These are phyloP conservation scores for Dioscorea zingiberensis DNA, from an alignment of 106 monocot species.

Conservation along the genomic window DNA sequence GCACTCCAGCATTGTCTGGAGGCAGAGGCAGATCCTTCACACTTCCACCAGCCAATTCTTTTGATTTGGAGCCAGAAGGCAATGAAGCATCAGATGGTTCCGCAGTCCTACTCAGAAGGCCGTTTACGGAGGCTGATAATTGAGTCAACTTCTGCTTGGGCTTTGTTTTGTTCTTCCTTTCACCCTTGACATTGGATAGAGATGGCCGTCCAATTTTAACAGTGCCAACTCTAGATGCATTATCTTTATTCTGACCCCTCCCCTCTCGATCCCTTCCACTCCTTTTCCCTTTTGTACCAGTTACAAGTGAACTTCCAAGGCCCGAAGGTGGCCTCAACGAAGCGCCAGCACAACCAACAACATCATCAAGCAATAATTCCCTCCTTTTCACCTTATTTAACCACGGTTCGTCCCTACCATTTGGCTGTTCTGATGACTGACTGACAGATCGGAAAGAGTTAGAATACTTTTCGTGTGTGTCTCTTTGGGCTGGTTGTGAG, in stretches of 20 bases:
- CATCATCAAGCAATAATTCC: slow-evolving; percentile 57
- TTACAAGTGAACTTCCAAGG: slow-evolving; percentile 29
- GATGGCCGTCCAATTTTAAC: slow-evolving; percentile 28
- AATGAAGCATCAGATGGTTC: slow-evolving; percentile 12
- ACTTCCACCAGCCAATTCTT: not conserved
- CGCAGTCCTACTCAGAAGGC: slow-evolving; percentile 10
- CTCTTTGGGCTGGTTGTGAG: slow-evolving; percentile 8
- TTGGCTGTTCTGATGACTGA: slow-evolving; percentile 16
- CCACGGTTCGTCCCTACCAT: slow-evolving; percentile 32
- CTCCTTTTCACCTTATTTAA: slow-evolving; percentile 44
- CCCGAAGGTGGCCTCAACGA: slow-evolving; percentile 24
- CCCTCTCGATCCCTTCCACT: slow-evolving; percentile 54
- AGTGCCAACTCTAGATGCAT: slow-evolving; percentile 11
- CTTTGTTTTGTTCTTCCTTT: slow-evolving; percentile 47
- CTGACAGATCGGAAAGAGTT: slow-evolving; percentile 15
- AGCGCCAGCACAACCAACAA: slow-evolving; percentile 26
- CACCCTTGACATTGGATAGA: slow-evolving; percentile 30
- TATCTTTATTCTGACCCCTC: slow-evolving; percentile 36
- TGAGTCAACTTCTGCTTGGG: slow-evolving; percentile 47
- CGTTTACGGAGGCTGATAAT: slow-evolving; percentile 27
- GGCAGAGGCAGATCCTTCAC: not conserved
- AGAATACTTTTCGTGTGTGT: slow-evolving; percentile 6
- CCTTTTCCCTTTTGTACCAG: slow-evolving; percentile 50
- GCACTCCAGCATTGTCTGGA: slow-evolving; percentile 12
- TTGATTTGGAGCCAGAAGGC: slow-evolving; percentile 7